Conservation (phyloP, 1,139 yeast genomes). For the Schwanniomyces etchellsii region DNA sequence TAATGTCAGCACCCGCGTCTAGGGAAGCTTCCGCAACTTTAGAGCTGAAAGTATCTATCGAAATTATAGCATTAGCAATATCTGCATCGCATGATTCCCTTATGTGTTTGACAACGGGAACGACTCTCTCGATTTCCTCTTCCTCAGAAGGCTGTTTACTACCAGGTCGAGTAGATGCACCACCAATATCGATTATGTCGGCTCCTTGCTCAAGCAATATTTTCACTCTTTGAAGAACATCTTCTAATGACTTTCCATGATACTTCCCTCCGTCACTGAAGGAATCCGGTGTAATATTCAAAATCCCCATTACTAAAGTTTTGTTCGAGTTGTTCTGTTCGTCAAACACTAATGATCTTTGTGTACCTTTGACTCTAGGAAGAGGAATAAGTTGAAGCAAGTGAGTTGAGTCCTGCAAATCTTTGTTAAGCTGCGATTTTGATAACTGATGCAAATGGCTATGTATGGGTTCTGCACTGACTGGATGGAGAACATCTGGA, state of each 20-base stretch:
- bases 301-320: slow-evolving; percentile 73
- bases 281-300: slow-evolving; percentile 91
- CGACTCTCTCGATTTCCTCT: slow-evolving; percentile 61
- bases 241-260: slow-evolving; percentile 17
- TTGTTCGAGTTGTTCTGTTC: slow-evolving; percentile 24
- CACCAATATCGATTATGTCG: slow-evolving; percentile 82
- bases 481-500: slow-evolving; percentile 66
- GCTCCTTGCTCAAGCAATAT: slow-evolving; percentile 52
- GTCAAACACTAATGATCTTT: slow-evolving; percentile 35
- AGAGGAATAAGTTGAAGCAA: slow-evolving; percentile 44
- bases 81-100: slow-evolving; percentile 27
- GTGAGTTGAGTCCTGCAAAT: slow-evolving; percentile 42
- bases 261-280: slow-evolving; percentile 83
- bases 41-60: slow-evolving; percentile 82
- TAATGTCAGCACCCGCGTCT: slow-evolving; percentile 78
- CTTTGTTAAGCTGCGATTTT: slow-evolving; percentile 18
- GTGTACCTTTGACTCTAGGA: slow-evolving; percentile 15
- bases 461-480: slow-evolving; percentile 75
- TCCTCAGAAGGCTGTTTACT: slow-evolving; percentile 51
- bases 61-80: slow-evolving; percentile 47
- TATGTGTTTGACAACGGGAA: slow-evolving; percentile 64
- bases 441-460: slow-evolving; percentile 61
- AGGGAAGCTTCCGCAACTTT: slow-evolving; percentile 68
- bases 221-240: slow-evolving; percentile 32
- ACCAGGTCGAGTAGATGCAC: slow-evolving; percentile 88